These are phyloP conservation scores for Lindgomyces ingoldianus DNA, from an alignment of 495 filamentous ascomycete genomes.

Conservation along the genomic window DNA sequence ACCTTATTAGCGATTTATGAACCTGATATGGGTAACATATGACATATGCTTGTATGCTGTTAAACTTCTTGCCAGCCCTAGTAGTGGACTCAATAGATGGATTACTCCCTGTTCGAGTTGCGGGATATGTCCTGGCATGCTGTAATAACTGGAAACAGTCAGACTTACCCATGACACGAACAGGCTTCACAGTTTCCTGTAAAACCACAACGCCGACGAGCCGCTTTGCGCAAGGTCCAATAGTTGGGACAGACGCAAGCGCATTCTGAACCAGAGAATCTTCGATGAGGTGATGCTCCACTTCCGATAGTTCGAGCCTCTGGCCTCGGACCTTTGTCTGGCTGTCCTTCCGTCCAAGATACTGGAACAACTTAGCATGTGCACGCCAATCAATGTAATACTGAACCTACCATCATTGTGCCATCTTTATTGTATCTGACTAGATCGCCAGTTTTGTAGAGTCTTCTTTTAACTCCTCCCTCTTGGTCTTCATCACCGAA, in stretches of 20 bases:
- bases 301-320: constrained; percentile 40
- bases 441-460: constrained; percentile 44
- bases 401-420: constrained; percentile 27
- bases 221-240: constrained; percentile 32
- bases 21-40: too few relatives aligned
- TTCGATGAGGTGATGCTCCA: constrained; percentile 39
- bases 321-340: constrained; percentile 44
- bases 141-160: not conserved
- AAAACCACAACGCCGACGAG: constrained; percentile 30
- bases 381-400: not conserved
- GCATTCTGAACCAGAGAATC: constrained; percentile 26
- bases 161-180: not conserved
- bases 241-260: constrained; percentile 27
- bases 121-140: too few relatives aligned
- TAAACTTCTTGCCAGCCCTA: too few relatives aligned
- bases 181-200: not conserved
- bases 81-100: too few relatives aligned
- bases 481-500: not conserved
- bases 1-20: not conserved
- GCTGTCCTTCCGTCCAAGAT: constrained; percentile 42
- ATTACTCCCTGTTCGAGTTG: too few relatives aligned
- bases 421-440: constrained; percentile 40
- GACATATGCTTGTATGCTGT: too few relatives aligned
- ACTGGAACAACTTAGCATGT: not conserved
- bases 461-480: constrained; percentile 8